A percentile compares a stretch with the other conserved stretches of the same genome.
These are phyloP conservation scores for Carex arenaria DNA, from an alignment of 202 grass and related monocot species.

Conservation along the genomic window DNA sequence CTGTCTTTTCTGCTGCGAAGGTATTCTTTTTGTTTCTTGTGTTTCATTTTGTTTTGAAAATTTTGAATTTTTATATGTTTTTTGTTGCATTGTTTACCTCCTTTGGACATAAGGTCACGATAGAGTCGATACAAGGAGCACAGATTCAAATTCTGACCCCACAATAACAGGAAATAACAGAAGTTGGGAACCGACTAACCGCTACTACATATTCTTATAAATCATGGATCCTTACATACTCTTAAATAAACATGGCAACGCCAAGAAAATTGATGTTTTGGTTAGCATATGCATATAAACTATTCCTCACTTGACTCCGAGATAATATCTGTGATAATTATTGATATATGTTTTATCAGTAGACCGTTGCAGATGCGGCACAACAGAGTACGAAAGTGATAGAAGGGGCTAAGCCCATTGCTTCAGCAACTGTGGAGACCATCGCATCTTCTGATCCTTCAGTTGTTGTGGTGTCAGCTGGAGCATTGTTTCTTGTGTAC, in stretches of 20 bases:
- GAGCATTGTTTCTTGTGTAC: conserved; percentile 71
- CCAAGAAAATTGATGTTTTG: not conserved
- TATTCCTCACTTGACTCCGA: not conserved
- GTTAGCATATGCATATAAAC: not conserved
- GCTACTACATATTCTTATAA: too few relatives aligned
- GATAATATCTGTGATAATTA: not conserved
- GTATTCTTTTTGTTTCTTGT: conserved; percentile 17
- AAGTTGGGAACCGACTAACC: not conserved
- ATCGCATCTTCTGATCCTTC: conserved; percentile 47
- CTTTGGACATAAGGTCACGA: not conserved
- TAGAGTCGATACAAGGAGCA: not conserved
- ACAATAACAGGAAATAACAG: not conserved
- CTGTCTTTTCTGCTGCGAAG: conserved; percentile 62
- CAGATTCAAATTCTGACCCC: not conserved
- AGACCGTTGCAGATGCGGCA: conserved; percentile 63
- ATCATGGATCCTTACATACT: too few relatives aligned
- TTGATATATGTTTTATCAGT: conserved; percentile 33
- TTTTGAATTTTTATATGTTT: too few relatives aligned
- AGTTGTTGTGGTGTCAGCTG: conserved; percentile 42
- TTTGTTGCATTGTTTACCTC: not conserved
- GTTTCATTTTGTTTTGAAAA: not conserved
- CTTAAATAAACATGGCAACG: not conserved
- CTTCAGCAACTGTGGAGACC: conserved; percentile 57
- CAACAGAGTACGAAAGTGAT: conserved; percentile 59
- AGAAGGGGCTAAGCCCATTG: conserved; percentile 73